Conservation (phyloP, 257 asterid genomes). For the Nicotiana tomentosiformis region DNA sequence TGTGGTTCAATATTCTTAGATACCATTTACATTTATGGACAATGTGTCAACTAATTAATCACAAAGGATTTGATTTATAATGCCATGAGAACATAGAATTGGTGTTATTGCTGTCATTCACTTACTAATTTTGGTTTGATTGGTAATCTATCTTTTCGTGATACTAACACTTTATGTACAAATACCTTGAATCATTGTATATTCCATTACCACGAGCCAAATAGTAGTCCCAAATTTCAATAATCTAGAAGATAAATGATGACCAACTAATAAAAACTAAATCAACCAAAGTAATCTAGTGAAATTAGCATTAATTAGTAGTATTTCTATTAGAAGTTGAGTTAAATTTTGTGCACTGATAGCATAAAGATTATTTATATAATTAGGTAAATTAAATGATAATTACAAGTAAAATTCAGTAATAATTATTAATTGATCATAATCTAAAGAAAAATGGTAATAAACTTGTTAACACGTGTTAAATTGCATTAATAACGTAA, state of each 20-base stretch:
- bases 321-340: too few relatives aligned
- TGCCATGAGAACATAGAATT: background rate
- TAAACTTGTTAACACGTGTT: background rate
- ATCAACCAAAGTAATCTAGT: background rate
- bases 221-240: background rate
- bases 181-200: background rate
- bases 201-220: background rate
- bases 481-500: background rate
- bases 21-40: background rate
- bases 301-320: too few relatives aligned
- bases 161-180: background rate
- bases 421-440: background rate
- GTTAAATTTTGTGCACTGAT: too few relatives aligned
- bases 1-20: background rate
- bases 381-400: background rate
- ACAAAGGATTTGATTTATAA: background rate
- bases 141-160: background rate
- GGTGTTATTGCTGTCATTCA: background rate
- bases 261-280: background rate
- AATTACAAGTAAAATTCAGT: background rate
- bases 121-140: background rate
- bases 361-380: too few relatives aligned
- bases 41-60: too few relatives aligned
- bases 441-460: background rate
- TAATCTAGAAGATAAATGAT: background rate